A percentile compares a stretch with the other conserved stretches of the same genome.
These are phyloP conservation scores for Eutrema yunnanense DNA, from an alignment of 345 rosid genomes.

Conservation along the genomic window DNA sequence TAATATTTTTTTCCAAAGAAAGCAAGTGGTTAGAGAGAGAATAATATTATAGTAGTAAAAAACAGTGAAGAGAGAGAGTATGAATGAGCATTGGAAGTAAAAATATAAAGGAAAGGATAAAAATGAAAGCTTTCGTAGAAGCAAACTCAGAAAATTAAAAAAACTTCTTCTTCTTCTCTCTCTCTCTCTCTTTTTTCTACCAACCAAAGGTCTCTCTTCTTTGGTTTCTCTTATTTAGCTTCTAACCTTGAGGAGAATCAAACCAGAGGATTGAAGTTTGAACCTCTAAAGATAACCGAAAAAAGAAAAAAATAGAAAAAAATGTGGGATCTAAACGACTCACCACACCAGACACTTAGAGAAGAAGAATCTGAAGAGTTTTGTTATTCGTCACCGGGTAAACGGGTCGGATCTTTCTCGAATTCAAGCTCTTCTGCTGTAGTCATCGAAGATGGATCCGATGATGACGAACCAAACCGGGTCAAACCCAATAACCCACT, in stretches of 20 bases:
- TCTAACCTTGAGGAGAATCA: slow-evolving; percentile 35
- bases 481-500: slow-evolving; percentile 38
- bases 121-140: slow-evolving; percentile 45
- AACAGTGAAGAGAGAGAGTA: slow-evolving; percentile 17
- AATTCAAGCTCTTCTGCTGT: slow-evolving; percentile 75
- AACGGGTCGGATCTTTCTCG: slow-evolving; percentile 80
- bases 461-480: slow-evolving; percentile 47
- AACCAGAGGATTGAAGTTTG: slow-evolving; percentile 25
- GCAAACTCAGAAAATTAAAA: slow-evolving; percentile 27
- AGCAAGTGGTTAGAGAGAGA: slow-evolving; percentile 51
- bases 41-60: background rate
- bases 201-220: slow-evolving; percentile 22
- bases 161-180: background rate
- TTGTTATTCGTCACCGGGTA: slow-evolving; percentile 69
- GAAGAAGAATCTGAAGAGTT: slow-evolving; percentile 48
- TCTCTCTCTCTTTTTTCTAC: slow-evolving; percentile 7
- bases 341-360: slow-evolving; percentile 39
- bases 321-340: slow-evolving; percentile 36
- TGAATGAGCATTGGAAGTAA: slow-evolving; percentile 16
- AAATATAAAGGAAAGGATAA: slow-evolving; percentile 28
- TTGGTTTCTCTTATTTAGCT: slow-evolving; percentile 32
- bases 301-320: slow-evolving; percentile 8
- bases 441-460: slow-evolving; percentile 74
- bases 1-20: slow-evolving; percentile 27
- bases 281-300: slow-evolving; percentile 26